phyloP scores from a whole-genome alignment of 257 asterid species.

The Prunella vulgaris region DNA sequence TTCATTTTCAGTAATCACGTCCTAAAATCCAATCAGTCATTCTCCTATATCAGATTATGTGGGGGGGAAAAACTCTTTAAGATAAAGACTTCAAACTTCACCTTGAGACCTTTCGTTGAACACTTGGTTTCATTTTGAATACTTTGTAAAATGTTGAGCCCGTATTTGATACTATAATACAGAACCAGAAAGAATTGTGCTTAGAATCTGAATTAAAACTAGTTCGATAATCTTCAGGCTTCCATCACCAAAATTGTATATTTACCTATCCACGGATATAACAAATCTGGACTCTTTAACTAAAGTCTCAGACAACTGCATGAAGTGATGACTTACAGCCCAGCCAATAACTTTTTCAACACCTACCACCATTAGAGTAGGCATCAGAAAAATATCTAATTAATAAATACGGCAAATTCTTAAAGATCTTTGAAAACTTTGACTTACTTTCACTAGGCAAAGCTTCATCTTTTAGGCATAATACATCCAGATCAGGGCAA shows the following conservation, averaged over 20 bases:
- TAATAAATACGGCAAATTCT: constrained; percentile 5
- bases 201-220: constrained; percentile 8
- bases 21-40: constrained; percentile 31
- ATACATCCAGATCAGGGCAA: constrained; percentile 60
- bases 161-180: constrained; percentile 54
- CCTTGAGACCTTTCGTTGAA: constrained; percentile 65
- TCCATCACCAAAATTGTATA: neutral
- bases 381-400: neutral
- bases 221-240: constrained; percentile 9
- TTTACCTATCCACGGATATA: constrained; percentile 55
- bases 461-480: constrained; percentile 65
- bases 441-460: constrained; percentile 62
- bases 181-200: constrained; percentile 15
- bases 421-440: neutral
- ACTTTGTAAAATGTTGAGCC: constrained; percentile 54
- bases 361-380: constrained; percentile 37
- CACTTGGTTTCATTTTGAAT: constrained; percentile 57
- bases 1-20: constrained; percentile 47
- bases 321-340: constrained; percentile 75
- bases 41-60: neutral
- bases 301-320: constrained; percentile 40
- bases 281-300: constrained; percentile 33
- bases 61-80: neutral
- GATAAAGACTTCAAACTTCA: constrained; percentile 23
- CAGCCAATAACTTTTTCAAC: constrained; percentile 67